Conservation (phyloP, 2,329 filamentous ascomycete genomes). For the Massarina eburnea region DNA sequence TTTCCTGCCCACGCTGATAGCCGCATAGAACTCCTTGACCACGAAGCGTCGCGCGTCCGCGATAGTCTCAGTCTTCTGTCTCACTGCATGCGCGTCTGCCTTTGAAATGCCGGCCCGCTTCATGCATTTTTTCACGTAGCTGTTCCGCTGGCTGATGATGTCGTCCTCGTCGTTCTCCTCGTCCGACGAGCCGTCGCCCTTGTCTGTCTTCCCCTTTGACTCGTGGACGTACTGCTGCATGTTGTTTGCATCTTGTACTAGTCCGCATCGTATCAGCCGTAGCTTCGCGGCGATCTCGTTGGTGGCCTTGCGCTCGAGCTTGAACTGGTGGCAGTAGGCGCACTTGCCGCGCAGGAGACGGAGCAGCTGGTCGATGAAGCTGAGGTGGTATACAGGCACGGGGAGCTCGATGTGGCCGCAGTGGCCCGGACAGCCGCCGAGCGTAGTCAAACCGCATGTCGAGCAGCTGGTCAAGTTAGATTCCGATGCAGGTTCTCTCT, state of each 20-base stretch:
- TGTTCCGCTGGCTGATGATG: slow-evolving; percentile 59
- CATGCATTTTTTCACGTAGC: slow-evolving; percentile 74
- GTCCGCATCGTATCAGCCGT: slow-evolving; percentile 79
- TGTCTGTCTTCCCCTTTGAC: slow-evolving; percentile 40
- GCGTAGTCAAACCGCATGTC: slow-evolving; percentile 83
- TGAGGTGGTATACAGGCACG: slow-evolving; percentile 91
- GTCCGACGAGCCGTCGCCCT: slow-evolving; percentile 58
- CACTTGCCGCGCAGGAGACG: slow-evolving; percentile 85
- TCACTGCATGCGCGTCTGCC: slow-evolving; percentile 49
- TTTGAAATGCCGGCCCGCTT: slow-evolving; percentile 55
- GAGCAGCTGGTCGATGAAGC: slow-evolving; percentile 90
- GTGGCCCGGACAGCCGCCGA: slow-evolving; percentile 81
- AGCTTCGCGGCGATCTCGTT: slow-evolving; percentile 83
- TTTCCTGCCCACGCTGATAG: slow-evolving; percentile 68
- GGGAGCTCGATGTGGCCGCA: slow-evolving; percentile 94
- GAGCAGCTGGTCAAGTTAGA: slow-evolving; percentile 66
- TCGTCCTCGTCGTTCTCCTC: slow-evolving; percentile 61
- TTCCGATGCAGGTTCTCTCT: not conserved
- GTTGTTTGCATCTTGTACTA: slow-evolving; percentile 67
- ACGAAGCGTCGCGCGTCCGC: slow-evolving; percentile 73
- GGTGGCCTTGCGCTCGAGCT: slow-evolving; percentile 73
- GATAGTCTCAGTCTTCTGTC: slow-evolving; percentile 79
- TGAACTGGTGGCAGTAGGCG: slow-evolving; percentile 85
- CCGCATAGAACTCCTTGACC: slow-evolving; percentile 78
- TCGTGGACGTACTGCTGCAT: slow-evolving; percentile 50